Evolutionary conservation across 108 stramenopile species (phyloP), one percentile per base, ranked within the genome.

Genomic region (Poteriospumella lacustris): DNA sequence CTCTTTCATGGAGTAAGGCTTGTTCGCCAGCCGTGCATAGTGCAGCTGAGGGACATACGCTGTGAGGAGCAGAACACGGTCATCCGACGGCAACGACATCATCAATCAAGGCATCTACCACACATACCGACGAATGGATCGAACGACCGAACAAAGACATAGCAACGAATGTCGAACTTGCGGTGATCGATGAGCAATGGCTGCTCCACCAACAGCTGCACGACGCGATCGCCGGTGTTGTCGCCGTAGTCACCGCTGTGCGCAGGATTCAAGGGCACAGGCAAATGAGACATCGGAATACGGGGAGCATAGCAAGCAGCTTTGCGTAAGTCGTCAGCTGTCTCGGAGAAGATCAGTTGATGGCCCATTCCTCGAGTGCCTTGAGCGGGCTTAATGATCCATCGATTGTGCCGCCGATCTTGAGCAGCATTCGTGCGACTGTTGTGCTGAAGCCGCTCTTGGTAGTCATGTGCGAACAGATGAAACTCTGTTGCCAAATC

Each of bases 371-470:
- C 60, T 64, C 60, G 28, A 34, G 60, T 31, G 15, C 60, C 60
- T 33, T 64, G 60, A 5, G 60, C 60, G 36, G 60, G 60, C 36
- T 64, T 64, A 24, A 64, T 64, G 31, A 64, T 64, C 60, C 60
- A 64, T 5, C 31, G 15, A 64, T 64, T 64, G n/a, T n/a, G n/a
- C n/a, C n/a, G n/a, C n/a, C n/a, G n/a, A n/a, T n/a, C n/a, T n/a
- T n/a, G n/a, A 26, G 28, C 31, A 9, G 31, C 31, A 9, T 5
- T 24, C 9, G 60, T 64, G 9, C 9, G 33, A n/a, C n/a, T n/a
- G n/a, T n/a, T n/a, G n/a, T n/a, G n/a, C 15, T 31, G 31, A 34
- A 5, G 15, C 5, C 60, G 15, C 5, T 9, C 3, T 12, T 64
- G 60, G 52, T 19, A 56, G 28, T 64, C 60, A 34, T 19, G 15